Conservation (phyloP, 306 rosid genomes). For the Trichosanthes truncata region DNA sequence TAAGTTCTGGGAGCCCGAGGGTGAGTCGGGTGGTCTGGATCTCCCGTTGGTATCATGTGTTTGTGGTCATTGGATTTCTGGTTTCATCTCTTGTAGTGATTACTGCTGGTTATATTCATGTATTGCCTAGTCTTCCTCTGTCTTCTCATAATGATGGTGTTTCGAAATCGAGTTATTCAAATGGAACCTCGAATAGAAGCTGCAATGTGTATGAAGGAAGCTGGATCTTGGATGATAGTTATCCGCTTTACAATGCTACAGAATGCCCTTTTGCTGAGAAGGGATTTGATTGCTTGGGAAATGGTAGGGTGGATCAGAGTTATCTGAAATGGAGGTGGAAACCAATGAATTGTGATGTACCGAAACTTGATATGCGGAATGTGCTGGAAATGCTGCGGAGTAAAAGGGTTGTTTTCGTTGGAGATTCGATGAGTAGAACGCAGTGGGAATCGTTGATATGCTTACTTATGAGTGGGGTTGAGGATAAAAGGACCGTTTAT, state of each 20-base stretch:
- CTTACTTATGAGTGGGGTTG: conserved; percentile 75
- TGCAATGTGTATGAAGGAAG: conserved; percentile 60
- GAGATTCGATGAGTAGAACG: conserved; percentile 90
- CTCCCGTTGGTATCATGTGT: conserved; percentile 34
- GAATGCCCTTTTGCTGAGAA: conserved; percentile 75
- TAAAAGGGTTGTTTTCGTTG: conserved; percentile 73
- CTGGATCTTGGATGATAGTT: conserved; percentile 41
- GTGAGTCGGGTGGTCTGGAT: conserved; percentile 35
- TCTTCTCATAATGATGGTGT: conserved; percentile 26
- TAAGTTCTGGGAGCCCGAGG: conserved; percentile 34
- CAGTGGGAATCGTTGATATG: conserved; percentile 89
- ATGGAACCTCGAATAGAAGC: conserved; percentile 6
- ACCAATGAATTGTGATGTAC: conserved; percentile 49
- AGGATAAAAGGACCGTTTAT: conserved; percentile 59
- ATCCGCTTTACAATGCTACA: conserved; percentile 63
- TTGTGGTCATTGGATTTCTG: conserved; percentile 37
- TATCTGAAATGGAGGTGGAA: conserved; percentile 80
- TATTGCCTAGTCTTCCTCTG: conserved; percentile 46
- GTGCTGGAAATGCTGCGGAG: conserved; percentile 45
- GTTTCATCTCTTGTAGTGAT: conserved; percentile 51
- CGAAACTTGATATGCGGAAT: conserved; percentile 33
- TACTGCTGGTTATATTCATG: conserved; percentile 45
- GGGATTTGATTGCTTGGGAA: conserved; percentile 69
- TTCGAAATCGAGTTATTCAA: conserved; percentile 19
- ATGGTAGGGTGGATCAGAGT: conserved; percentile 52